Evolutionary conservation across 2,329 filamentous ascomycete genomes (phyloP).

Genomic region (Ophidiomyces ophidiicola): DNA sequence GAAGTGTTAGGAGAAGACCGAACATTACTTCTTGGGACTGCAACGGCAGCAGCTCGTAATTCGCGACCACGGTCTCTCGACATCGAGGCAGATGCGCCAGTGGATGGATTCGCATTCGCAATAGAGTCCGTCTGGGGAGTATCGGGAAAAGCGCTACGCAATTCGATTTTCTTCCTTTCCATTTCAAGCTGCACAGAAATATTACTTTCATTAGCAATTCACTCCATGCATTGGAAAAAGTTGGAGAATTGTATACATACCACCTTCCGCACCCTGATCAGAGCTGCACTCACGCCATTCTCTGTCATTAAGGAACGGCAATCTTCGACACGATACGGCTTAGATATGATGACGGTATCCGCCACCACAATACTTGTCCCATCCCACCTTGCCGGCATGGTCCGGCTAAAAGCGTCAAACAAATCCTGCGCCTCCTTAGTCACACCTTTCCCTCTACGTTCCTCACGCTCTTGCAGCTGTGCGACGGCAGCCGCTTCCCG

Average conservation of each 20-base stretch:
- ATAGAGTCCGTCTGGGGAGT: conserved; percentile 1
- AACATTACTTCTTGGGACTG: conserved; percentile 12
- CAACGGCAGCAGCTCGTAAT: conserved; percentile 11
- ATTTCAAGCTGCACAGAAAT: conserved; percentile 31
- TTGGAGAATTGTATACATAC: conserved; percentile 26
- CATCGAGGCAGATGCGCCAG: conserved; percentile 1
- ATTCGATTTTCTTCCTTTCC: conserved; percentile 38
- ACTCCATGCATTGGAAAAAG: background rate
- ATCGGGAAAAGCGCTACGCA: conserved; percentile 24
- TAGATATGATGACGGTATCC: conserved; percentile 46
- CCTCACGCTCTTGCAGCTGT: conserved; percentile 46
- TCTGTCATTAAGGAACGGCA: conserved; percentile 35
- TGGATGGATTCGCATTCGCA: background rate
- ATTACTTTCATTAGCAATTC: conserved; percentile 2
- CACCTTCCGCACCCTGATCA: conserved; percentile 38
- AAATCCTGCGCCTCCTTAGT: conserved; percentile 50
- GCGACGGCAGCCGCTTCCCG: conserved; percentile 46
- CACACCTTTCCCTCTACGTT: conserved; percentile 49
- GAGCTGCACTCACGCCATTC: conserved; percentile 27
- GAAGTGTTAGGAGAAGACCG: conserved; percentile 8
- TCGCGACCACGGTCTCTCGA: conserved; percentile 7
- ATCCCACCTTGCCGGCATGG: conserved; percentile 50
- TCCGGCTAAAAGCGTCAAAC: conserved; percentile 49
- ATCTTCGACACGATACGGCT: conserved; percentile 47
- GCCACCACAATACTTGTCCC: conserved; percentile 48